Conservation (phyloP, 2,329 filamentous ascomycete genomes). For the Phoma sp. region DNA sequence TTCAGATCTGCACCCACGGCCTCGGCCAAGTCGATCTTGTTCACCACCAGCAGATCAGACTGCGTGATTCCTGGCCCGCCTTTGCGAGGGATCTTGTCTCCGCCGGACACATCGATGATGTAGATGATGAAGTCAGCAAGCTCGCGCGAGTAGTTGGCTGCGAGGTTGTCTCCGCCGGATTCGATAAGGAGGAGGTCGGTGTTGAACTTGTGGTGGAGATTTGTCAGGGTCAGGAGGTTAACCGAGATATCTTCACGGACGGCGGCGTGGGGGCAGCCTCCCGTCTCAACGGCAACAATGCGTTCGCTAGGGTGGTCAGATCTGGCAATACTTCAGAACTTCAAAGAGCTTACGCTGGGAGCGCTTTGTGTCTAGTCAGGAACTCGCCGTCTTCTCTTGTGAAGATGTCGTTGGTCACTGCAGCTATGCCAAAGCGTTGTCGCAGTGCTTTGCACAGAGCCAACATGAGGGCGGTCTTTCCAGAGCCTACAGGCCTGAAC, state of each 20-base stretch:
- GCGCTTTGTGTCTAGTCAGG: conserved; percentile 82
- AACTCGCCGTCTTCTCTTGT: conserved; percentile 98
- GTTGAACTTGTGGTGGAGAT: conserved; percentile 79
- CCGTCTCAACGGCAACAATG: conserved; percentile 96
- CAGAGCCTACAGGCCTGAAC: conserved; percentile 86
- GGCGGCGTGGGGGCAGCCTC: conserved; percentile 94
- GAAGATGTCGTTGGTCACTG: conserved; percentile 99
- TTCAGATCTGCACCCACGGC: conserved; percentile 86
- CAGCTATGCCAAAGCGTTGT: conserved; percentile 82
- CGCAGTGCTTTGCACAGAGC: conserved; percentile 87
- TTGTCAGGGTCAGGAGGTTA: conserved; percentile 91
- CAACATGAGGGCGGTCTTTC: conserved; percentile 97
- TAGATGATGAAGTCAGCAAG: conserved; percentile 98
- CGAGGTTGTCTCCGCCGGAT: conserved; percentile 93
- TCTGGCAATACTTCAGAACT: not conserved
- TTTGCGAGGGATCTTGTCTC: conserved; percentile 96
- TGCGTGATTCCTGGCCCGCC: conserved; percentile 97
- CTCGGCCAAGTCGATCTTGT: conserved; percentile 95
- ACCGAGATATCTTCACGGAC: conserved; percentile 95
- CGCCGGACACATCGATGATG: conserved; percentile 95
- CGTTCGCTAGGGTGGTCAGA: conserved; percentile 55
- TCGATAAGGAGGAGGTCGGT: conserved; percentile 92
- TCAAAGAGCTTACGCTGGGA: conserved; percentile 64
- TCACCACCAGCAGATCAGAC: conserved; percentile 90
- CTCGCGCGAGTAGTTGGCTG: conserved; percentile 94